These are phyloP conservation scores for Bipolaris zeicola DNA, from an alignment of 2,329 filamentous ascomycete genomes.

Conservation along the genomic window DNA sequence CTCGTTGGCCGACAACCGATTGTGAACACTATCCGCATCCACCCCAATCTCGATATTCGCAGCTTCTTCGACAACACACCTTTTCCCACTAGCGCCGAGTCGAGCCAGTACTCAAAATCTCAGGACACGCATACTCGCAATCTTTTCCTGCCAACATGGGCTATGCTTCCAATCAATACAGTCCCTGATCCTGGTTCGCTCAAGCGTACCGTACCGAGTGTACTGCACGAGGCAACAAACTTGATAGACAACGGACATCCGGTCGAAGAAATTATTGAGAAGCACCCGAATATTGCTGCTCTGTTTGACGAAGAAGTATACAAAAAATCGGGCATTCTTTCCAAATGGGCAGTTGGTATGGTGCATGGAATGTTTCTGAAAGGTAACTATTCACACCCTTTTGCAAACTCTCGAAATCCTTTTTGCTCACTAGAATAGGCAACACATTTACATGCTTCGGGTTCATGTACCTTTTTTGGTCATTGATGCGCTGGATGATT, in stretches of 20 bases:
- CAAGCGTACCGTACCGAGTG: slow-evolving; percentile 11
- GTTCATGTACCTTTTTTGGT: slow-evolving; percentile 33
- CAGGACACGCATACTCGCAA: slow-evolving; percentile 22
- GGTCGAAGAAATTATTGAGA: slow-evolving; percentile 21
- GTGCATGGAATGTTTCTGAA: slow-evolving; percentile 27
- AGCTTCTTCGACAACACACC: slow-evolving; percentile 27
- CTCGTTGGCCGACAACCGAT: slow-evolving; percentile 26
- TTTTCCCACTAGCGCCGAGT: slow-evolving; percentile 18
- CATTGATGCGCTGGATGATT: slow-evolving; percentile 35
- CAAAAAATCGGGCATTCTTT: slow-evolving; percentile 24
- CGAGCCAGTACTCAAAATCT: slow-evolving; percentile 15
- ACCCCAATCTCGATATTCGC: slow-evolving; percentile 27
- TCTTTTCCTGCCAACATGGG: slow-evolving; percentile 31
- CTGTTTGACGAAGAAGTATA: slow-evolving; percentile 28
- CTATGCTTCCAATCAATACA: slow-evolving; percentile 33
- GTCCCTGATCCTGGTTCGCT: slow-evolving; percentile 27
- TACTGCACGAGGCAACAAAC: slow-evolving; percentile 21
- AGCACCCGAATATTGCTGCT: slow-evolving; percentile 30
- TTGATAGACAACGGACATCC: slow-evolving; percentile 20
- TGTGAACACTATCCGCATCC: slow-evolving; percentile 28
- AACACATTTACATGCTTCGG: slow-evolving; percentile 33
- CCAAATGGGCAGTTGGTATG: slow-evolving; percentile 31
- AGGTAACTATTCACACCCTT: slow-evolving; percentile 10
- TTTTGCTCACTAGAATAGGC: slow-evolving; percentile 12
- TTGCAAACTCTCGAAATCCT: background rate